These are phyloP conservation scores for Flaveria trinervia DNA, from an alignment of 129 eudicot species.

Conservation along the genomic window DNA sequence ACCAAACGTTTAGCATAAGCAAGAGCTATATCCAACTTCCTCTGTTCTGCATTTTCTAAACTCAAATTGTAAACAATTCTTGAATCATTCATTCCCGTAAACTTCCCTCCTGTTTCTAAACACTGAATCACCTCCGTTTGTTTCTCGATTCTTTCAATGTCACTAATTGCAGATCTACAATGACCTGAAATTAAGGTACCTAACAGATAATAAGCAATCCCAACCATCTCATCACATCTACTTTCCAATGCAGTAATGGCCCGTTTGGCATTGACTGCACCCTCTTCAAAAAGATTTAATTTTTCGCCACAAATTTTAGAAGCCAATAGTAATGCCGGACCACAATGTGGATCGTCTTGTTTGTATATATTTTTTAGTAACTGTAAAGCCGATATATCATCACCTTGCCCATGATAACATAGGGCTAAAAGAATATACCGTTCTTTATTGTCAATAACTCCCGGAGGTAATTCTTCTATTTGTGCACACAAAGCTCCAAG, in stretches of 20 bases:
- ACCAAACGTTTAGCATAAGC: constrained; percentile 54
- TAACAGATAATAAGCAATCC: constrained; percentile 58
- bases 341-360: constrained; percentile 43
- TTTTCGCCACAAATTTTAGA: constrained; percentile 63
- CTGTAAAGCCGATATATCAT: constrained; percentile 60
- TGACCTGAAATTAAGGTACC: constrained; percentile 62
- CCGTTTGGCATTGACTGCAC: constrained; percentile 51
- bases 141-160: constrained; percentile 52
- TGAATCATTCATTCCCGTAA: constrained; percentile 61
- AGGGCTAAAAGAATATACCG: constrained; percentile 63
- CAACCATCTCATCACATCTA: constrained; percentile 51
- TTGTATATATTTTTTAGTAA: constrained; percentile 55
- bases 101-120: constrained; percentile 58
- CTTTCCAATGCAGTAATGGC: constrained; percentile 53
- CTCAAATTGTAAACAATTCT: constrained; percentile 55
- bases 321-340: constrained; percentile 61
- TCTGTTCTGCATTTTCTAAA: constrained; percentile 80
- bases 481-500: constrained; percentile 60
- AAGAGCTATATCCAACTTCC: constrained; percentile 79
- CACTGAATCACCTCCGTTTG: constrained; percentile 66
- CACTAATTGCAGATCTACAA: constrained; percentile 45
- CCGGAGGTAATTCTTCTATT: constrained; percentile 69
- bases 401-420: constrained; percentile 76
- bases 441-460: constrained; percentile 59
- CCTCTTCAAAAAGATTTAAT: constrained; percentile 54